Evolutionary conservation across 139 green algal genomes (phyloP).

Genomic region (Coccomyxa sp.): DNA sequence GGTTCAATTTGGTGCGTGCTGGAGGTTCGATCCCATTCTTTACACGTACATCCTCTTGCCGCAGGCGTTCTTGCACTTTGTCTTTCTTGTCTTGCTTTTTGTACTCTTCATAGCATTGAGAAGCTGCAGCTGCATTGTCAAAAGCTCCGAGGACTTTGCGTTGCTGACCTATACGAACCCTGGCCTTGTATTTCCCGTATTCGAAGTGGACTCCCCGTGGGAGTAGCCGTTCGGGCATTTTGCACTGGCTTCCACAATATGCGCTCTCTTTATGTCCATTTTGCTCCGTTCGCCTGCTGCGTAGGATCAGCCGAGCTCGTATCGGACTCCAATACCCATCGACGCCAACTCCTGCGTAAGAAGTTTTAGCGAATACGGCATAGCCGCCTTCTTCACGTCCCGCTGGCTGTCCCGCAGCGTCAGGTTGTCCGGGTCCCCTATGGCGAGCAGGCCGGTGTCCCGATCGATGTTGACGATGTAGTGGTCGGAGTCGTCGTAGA

Average conservation of each 20-base stretch:
- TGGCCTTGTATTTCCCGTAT: not conserved
- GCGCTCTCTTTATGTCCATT: not conserved
- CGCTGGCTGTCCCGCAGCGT: not conserved
- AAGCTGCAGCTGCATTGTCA: not conserved
- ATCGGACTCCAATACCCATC: not conserved
- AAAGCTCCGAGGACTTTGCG: not conserved
- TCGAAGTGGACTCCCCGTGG: not conserved
- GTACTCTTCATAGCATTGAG: not conserved
- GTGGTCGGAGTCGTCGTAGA: not conserved
- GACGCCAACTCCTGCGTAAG: not conserved
- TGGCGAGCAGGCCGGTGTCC: not conserved
- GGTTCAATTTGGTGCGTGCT: not conserved
- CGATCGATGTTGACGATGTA: conserved; percentile 1
- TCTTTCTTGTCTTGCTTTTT: not conserved
- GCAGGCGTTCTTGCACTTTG: not conserved
- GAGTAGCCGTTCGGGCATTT: not conserved
- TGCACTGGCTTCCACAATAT: not conserved
- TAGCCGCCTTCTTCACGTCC: not conserved
- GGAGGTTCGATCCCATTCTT: not conserved
- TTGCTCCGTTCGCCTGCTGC: not conserved
- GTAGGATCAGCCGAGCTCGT: not conserved
- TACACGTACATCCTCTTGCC: not conserved
- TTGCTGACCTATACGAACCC: not conserved
- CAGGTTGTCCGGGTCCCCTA: not conserved
- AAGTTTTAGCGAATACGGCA: not conserved